Percentiles rank a stretch among this genome's conserved stretches.
These are phyloP conservation scores for Alloteropsis semialata DNA, from an alignment of 176 grass and related monocot species.

Conservation along the genomic window DNA sequence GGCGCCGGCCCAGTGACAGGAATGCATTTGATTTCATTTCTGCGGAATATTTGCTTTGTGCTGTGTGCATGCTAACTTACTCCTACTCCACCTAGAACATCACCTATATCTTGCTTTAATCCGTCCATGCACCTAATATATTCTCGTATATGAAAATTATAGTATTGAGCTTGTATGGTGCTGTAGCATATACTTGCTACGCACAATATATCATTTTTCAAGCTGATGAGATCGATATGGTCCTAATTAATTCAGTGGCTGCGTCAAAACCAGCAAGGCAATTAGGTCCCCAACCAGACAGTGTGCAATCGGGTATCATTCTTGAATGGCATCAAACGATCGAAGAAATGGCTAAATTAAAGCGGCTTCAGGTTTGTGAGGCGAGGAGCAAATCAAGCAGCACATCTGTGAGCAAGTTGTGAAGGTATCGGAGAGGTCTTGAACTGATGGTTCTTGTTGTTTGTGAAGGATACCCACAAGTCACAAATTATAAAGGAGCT, in stretches of 20 bases:
- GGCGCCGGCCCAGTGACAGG: neutral
- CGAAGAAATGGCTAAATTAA: neutral
- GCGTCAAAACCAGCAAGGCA: neutral
- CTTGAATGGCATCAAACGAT: neutral
- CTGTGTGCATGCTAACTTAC: neutral
- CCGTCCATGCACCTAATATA: neutral
- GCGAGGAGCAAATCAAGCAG: neutral
- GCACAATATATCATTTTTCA: neutral
- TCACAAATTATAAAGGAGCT: neutral
- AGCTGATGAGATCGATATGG: neutral
- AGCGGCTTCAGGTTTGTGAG: neutral
- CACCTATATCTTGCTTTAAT: neutral
- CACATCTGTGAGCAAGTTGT: neutral
- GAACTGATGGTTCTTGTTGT: neutral
- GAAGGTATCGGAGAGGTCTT: neutral
- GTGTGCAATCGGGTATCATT: neutral
- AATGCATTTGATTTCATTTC: conserved; percentile 24
- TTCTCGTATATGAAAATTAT: neutral
- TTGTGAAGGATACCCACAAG: neutral
- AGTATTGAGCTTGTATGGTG: neutral
- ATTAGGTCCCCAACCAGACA: neutral
- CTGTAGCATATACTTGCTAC: neutral
- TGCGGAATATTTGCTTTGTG: neutral
- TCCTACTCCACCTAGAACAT: neutral
- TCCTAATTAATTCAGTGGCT: neutral